Evolutionary conservation across 1,284 basidiomycete genomes (phyloP).

Genomic region (Puccinia coronata): DNA sequence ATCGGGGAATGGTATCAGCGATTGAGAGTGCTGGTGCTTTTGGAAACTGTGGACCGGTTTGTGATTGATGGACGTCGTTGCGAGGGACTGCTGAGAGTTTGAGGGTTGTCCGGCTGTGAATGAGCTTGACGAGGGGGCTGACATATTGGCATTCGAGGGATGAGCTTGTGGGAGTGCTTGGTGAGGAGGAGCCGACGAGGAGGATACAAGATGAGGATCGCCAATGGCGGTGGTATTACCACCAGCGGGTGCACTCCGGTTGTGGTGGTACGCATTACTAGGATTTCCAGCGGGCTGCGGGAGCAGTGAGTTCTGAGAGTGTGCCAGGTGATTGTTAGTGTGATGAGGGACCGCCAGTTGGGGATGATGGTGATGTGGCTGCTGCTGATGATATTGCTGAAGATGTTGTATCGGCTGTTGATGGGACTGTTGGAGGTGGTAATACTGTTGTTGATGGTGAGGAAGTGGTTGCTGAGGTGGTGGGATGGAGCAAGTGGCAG

Average conservation of each 20-base stretch:
- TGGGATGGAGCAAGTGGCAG: conserved; percentile 51
- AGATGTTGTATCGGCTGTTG: conserved; percentile 43
- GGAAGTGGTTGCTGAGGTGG: conserved; percentile 49
- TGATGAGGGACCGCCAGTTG: neutral
- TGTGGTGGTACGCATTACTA: neutral
- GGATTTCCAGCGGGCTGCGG: neutral
- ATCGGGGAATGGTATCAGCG: conserved; percentile 2
- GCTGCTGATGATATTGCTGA: neutral
- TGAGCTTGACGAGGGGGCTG: neutral
- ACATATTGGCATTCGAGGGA: neutral
- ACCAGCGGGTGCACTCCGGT: neutral
- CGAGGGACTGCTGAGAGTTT: neutral
- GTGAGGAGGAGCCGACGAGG: conserved; percentile 8
- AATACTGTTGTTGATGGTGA: conserved; percentile 24
- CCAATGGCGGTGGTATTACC: neutral
- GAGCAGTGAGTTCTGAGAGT: neutral
- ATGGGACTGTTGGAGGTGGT: conserved; percentile 26
- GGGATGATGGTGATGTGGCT: too few species aligned
- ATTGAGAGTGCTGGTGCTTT: conserved; percentile 29
- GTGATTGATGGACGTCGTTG: neutral
- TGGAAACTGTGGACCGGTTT: conserved; percentile 6
- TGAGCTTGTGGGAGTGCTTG: neutral
- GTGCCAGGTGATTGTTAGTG: neutral
- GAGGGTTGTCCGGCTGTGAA: neutral
- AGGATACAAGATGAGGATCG: neutral